Evolutionary conservation across 2,329 filamentous ascomycete species (phyloP).

Genomic region (Pleurostoma richardsiae): DNA sequence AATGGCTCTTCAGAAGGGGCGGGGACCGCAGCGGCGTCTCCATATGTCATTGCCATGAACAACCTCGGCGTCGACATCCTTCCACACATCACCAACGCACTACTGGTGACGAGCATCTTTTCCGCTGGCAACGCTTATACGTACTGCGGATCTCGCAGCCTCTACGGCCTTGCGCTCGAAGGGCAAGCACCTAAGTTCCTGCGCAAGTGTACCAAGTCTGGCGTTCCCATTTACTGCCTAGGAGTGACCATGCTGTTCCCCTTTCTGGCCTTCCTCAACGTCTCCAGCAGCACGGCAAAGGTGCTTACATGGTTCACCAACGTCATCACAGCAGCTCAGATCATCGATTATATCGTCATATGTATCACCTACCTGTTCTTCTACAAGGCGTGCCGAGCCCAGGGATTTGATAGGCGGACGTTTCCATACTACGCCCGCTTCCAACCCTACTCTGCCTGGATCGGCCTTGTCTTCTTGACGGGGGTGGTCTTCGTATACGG

Average conservation of each 20-base stretch:
- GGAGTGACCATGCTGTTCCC: slow-evolving; percentile 47
- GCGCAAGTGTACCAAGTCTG: slow-evolving; percentile 52
- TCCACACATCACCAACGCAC: slow-evolving; percentile 53
- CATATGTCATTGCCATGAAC: slow-evolving; percentile 59
- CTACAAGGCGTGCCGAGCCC: slow-evolving; percentile 6
- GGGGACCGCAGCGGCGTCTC: slow-evolving; percentile 50
- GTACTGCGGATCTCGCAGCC: slow-evolving; percentile 8
- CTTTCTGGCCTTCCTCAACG: slow-evolving; percentile 24
- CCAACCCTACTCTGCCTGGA: slow-evolving; percentile 53
- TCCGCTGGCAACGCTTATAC: slow-evolving; percentile 11
- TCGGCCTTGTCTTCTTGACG: slow-evolving; percentile 35
- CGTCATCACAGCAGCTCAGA: slow-evolving; percentile 50
- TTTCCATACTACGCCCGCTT: slow-evolving; percentile 55
- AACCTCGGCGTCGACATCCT: slow-evolving; percentile 47
- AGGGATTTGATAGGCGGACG: slow-evolving; percentile 28
- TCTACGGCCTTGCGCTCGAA: slow-evolving; percentile 10
- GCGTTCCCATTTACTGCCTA: slow-evolving; percentile 58
- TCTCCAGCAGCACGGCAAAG: slow-evolving; percentile 5
- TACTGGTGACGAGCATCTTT: slow-evolving; percentile 18
- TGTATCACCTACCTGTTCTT: slow-evolving; percentile 10
- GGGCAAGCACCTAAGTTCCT: slow-evolving; percentile 31
- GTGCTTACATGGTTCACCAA: slow-evolving; percentile 43
- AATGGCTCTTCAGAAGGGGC: slow-evolving; percentile 24
- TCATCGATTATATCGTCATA: slow-evolving; percentile 57
- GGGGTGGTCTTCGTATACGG: slow-evolving; percentile 46